Percentiles rank a stretch among this genome's conserved stretches.
phyloP scores from a whole-genome alignment of 78 protist genomes.

The Pelomyxa schiedti region DNA sequence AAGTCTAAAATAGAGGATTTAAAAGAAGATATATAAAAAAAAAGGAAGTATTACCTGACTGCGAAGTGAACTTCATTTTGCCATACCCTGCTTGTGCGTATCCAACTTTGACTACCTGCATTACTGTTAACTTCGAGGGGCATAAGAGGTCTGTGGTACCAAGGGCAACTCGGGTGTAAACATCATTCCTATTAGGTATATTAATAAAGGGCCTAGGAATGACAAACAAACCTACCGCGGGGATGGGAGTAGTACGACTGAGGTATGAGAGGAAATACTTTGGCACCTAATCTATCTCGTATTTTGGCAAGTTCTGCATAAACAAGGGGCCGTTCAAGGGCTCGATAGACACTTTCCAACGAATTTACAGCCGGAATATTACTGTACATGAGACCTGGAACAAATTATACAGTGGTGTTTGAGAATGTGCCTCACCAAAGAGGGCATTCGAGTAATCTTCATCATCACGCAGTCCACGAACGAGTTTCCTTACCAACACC shows the following conservation, averaged over 20 bases:
- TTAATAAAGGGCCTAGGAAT: background rate
- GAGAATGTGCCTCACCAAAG: no score
- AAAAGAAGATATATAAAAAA: background rate
- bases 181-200: background rate
- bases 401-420: no score
- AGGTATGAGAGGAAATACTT: background rate
- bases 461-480: background rate
- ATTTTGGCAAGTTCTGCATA: background rate
- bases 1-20: background rate
- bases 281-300: background rate
- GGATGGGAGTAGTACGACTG: background rate
- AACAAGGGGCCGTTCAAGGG: background rate
- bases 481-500: background rate
- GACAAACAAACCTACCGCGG: background rate
- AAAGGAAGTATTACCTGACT: background rate
- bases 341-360: background rate
- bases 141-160: background rate
- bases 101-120: background rate
- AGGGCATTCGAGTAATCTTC: background rate
- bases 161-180: background rate
- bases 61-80: background rate
- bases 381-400: background rate
- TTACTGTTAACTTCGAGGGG: background rate
- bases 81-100: slow-evolving; percentile 7
- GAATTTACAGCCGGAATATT: background rate